Conservation (phyloP, 2,329 filamentous ascomycete genomes). For the Aspergillus glaucus region DNA sequence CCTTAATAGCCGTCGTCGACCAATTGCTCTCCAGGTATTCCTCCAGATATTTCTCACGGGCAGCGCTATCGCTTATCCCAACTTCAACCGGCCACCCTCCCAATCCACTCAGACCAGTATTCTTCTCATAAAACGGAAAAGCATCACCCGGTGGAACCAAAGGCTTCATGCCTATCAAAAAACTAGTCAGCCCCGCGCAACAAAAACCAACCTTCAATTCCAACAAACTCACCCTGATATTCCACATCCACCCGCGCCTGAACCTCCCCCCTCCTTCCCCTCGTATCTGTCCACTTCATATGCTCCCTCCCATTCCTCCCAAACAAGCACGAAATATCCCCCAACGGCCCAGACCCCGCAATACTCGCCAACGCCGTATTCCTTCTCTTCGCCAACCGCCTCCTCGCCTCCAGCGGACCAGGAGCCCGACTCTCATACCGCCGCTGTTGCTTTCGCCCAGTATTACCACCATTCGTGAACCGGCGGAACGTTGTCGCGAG, state of each 20-base stretch:
- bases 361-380: slow-evolving; percentile 45
- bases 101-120: slow-evolving; percentile 7
- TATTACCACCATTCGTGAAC: slow-evolving; percentile 26
- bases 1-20: slow-evolving; percentile 23
- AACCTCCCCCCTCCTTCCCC: slow-evolving; percentile 11
- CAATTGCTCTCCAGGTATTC: slow-evolving; percentile 15
- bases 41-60: slow-evolving; percentile 10
- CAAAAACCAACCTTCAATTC: neutral
- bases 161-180: slow-evolving; percentile 13
- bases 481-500: slow-evolving; percentile 44
- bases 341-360: slow-evolving; percentile 18
- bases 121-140: slow-evolving; percentile 16
- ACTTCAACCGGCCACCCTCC: neutral
- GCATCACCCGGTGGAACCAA: slow-evolving; percentile 11
- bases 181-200: neutral
- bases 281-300: slow-evolving; percentile 29
- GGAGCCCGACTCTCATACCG: slow-evolving; percentile 57
- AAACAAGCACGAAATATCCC: slow-evolving; percentile 38
- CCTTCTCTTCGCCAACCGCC: slow-evolving; percentile 49
- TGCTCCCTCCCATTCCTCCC: slow-evolving; percentile 36
- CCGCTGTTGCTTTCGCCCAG: slow-evolving; percentile 27
- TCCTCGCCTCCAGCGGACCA: slow-evolving; percentile 56
- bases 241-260: slow-evolving; percentile 9
- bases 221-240: neutral
- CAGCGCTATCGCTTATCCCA: neutral